Base-by-base conservation (phyloP, 306 rosid species). In the Quercus wislizeni region DNA sequence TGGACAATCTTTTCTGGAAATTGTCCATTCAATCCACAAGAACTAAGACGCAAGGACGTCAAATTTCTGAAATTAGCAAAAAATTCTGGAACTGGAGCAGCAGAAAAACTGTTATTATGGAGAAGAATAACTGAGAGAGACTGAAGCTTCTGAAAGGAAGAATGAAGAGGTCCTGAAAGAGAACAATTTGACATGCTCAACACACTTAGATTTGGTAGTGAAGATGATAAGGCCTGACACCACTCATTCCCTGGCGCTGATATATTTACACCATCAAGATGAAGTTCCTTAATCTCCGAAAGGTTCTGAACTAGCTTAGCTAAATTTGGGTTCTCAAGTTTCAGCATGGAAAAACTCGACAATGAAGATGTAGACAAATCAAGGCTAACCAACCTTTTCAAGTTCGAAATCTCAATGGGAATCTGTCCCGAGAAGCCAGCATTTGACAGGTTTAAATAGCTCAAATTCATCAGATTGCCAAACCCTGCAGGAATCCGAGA, bases 261-360 rank as follows among this genome's bases (percentile, higher is more conserved):
- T 76, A 88, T 69, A 9, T 1, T 33, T 2, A 87, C 86, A 67
- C 92, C 89, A 74, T 93, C 91, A 0, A 93, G 73, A 83, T 64
- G 23, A 20, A 91, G 58, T 54, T 83, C 79, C 17, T 10, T 23
- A 33, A 91, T 75, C 27, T 76, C 33, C 0, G 71, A 69, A 59
- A 91, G 79, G 54, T 85, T 83, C 21, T 74, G 82, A 19, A 88
- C 73, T 55, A 88, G 64, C 55, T 15, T 68, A 3, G 2, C 51
- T 2, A 88, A 58, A 80, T 61, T 80, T 72, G 90, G 87, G 10
- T 58, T 78, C 74, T 79, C 86, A 58, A 86, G 78, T 43, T 74
- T 84, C 75, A 82, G 61, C 9, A 17, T 69, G n/a, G 35, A 55
- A 7, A 80, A 76, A 14, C 35, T 9, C 25, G 69, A 14, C 59